These are phyloP conservation scores for Linaria vulgaris DNA, from an alignment of 257 asterid species.

Conservation along the genomic window DNA sequence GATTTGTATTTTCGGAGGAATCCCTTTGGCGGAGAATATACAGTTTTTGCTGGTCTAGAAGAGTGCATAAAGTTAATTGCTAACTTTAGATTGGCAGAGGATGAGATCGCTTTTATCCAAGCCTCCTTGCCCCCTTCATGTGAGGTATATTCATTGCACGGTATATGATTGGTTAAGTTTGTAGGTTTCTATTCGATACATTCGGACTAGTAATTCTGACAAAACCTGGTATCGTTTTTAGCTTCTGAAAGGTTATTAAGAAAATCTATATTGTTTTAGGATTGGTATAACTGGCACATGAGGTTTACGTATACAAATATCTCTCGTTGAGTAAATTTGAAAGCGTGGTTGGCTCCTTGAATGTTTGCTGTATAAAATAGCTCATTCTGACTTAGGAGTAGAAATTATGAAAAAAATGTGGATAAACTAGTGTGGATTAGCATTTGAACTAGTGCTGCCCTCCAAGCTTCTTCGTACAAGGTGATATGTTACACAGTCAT, in stretches of 20 bases:
- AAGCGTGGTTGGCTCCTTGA: background rate
- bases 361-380: too few relatives aligned
- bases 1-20: constrained; percentile 80
- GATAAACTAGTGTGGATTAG: constrained; percentile 1
- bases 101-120: constrained; percentile 73
- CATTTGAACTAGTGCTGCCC: constrained; percentile 1
- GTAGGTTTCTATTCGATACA: background rate
- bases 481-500: background rate
- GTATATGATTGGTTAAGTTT: background rate
- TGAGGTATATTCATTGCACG: constrained; percentile 54
- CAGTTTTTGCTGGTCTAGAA: constrained; percentile 94
- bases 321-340: background rate
- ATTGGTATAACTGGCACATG: too few relatives aligned
- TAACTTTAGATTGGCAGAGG: constrained; percentile 70
- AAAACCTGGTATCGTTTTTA: background rate
- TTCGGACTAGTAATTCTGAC: background rate
- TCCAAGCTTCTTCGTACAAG: background rate
- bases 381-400: too few relatives aligned
- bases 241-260: too few relatives aligned
- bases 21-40: constrained; percentile 98
- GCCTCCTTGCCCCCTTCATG: constrained; percentile 74
- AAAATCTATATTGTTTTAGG: too few relatives aligned
- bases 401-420: background rate
- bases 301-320: background rate
- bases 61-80: constrained; percentile 93